Base-by-base conservation (phyloP, 148 eudicot species). In the Spergularia marina region DNA sequence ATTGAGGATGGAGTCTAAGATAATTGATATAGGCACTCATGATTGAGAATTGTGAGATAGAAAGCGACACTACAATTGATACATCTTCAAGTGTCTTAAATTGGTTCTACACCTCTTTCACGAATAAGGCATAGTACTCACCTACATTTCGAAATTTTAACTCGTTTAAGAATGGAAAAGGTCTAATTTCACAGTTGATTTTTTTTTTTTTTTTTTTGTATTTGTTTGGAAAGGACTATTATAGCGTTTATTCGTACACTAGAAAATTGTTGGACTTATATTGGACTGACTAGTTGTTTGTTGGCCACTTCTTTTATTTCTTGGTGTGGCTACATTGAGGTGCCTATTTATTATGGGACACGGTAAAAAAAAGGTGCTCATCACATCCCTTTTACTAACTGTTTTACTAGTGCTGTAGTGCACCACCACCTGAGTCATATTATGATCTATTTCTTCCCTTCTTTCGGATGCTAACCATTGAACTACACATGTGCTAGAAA, bases 31-130 rank as follows among this genome's bases (percentile, higher is more conserved):
- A n/a, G 17, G 61, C 18, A 69, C 56, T 69, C 54, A 53, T 53
- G 57, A 51, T 70, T 23, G 73, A 70, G 30, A 20, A 18, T 7
- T n/a, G 16, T 11, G 63, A n/a, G 62, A 58, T 71, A 34, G 77
- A 34, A 12, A 74, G 77, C 12, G 77, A 74, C 77, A 65, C 39
- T 53, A 70, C 73, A 70, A 25, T 8, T 70, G n/a, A 69, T 69
- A 69, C 58, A 12, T 12, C 15, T 6, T 34, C 36, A 34, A 34
- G 68, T 65, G 51, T 65, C 69, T 65, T 70, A 70, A 70, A 52
- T 70, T 70, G 73, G 59, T 23, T 53, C 12, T 54, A 51, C 60
- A 70, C 10, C 60, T 53, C 36, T 68, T 51, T 51, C 72, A 68
- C 57, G 12, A 68, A 20, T 51, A 51, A n/a, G 54, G 10, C 18